These are phyloP conservation scores for Carex kokanica DNA, from an alignment of 176 grass and related monocot genomes.

Conservation along the genomic window DNA sequence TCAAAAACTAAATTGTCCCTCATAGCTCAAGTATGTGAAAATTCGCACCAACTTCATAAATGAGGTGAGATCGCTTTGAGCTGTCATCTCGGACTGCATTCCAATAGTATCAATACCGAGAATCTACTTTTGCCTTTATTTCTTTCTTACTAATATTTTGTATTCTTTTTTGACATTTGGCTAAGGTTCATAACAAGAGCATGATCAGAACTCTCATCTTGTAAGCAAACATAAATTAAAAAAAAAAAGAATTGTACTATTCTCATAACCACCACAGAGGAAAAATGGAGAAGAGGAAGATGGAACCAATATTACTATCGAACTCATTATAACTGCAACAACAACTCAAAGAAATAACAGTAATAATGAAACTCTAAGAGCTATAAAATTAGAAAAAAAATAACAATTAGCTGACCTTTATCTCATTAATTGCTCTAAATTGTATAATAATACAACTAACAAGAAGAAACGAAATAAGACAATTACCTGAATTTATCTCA, in stretches of 20 bases:
- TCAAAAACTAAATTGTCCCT: too few relatives aligned
- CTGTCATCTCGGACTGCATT: slow-evolving; percentile 29
- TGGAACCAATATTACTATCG: not conserved
- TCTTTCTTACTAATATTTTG: not conserved
- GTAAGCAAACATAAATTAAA: not conserved
- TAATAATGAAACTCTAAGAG: not conserved
- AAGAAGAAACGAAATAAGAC: too few relatives aligned
- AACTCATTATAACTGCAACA: not conserved
- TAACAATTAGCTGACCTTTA: too few relatives aligned
- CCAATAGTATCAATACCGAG: not conserved
- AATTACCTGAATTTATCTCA: slow-evolving; percentile 49
- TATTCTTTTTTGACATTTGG: not conserved
- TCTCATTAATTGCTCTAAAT: too few relatives aligned
- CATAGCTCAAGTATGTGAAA: too few relatives aligned
- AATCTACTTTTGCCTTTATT: not conserved
- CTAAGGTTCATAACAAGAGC: not conserved
- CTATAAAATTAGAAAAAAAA: not conserved
- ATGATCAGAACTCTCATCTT: not conserved
- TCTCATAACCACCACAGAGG: not conserved
- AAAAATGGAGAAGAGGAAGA: not conserved
- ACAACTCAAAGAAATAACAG: not conserved
- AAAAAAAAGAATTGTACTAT: not conserved
- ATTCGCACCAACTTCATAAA: slow-evolving; percentile 33
- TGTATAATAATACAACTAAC: too few relatives aligned
- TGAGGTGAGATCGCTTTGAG: slow-evolving; percentile 34